Evolutionary conservation across 208 protist genomes (phyloP).

Genomic region (Trypanosoma avium): DNA sequence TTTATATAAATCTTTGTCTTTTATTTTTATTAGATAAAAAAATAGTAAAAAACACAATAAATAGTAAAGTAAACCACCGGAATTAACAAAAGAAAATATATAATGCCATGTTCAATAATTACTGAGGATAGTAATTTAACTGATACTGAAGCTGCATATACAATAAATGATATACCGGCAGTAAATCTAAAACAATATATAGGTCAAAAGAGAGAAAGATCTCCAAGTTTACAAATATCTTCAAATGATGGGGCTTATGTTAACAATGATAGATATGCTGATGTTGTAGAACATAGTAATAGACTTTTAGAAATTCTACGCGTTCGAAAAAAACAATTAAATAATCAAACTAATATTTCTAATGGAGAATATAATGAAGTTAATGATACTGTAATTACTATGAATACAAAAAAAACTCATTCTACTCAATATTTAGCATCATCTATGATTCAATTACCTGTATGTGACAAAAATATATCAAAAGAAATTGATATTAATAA

Average conservation of each 20-base stretch:
- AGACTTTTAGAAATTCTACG: slow-evolving; percentile 26
- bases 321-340: slow-evolving; percentile 2
- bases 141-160: slow-evolving; percentile 18
- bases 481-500: background rate
- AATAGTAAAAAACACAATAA: background rate
- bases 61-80: background rate
- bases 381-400: background rate
- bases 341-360: background rate
- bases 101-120: background rate
- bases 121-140: background rate
- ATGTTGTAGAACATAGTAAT: slow-evolving; percentile 30
- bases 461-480: background rate
- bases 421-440: background rate
- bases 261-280: slow-evolving; percentile 8
- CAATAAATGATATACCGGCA: background rate
- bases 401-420: background rate
- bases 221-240: background rate
- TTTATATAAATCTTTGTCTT: background rate
- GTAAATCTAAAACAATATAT: background rate
- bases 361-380: background rate
- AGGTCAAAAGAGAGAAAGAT: slow-evolving; percentile 19
- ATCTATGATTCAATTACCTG: background rate
- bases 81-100: background rate
- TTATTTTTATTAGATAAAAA: background rate
- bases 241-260: background rate